A percentile compares a stretch with the other conserved stretches of the same genome.
Conservation (phyloP, 345 rosid species). For the Brassica nigra region DNA sequence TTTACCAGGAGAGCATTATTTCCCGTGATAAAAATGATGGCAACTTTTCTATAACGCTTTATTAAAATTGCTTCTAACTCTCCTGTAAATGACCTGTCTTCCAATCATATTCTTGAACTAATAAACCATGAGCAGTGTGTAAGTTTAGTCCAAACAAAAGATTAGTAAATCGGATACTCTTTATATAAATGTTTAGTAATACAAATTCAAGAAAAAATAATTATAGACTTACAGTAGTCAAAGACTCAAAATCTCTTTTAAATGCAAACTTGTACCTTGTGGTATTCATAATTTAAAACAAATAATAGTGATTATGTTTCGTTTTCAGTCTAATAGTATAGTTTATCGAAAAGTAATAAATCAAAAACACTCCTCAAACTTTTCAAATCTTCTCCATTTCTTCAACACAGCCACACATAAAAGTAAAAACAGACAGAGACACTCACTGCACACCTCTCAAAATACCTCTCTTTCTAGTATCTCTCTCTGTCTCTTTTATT, state of each 20-base stretch:
- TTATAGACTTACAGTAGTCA: conserved; percentile 1
- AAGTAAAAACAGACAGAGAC: conserved; percentile 32
- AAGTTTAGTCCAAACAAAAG: conserved; percentile 9
- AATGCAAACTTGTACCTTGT: not conserved
- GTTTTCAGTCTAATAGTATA: not conserved
- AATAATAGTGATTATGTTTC: not conserved
- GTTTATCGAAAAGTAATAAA: not conserved
- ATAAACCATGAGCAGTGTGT: conserved; percentile 1
- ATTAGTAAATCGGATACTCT: not conserved
- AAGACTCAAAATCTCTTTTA: conserved; percentile 11
- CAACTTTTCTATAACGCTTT: conserved; percentile 38
- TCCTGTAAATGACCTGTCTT: conserved; percentile 31
- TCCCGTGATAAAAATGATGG: conserved; percentile 49
- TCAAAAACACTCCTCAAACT: conserved; percentile 28
- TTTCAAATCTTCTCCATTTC: conserved; percentile 26
- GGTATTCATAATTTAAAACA: not conserved
- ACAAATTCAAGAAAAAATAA: not conserved
- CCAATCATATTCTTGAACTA: conserved; percentile 17
- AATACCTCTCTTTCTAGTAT: conserved; percentile 23
- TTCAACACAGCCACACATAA: conserved; percentile 35
- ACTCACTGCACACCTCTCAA: conserved; percentile 42
- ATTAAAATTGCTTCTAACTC: conserved; percentile 9
- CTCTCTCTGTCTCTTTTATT: not conserved
- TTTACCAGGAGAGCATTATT: conserved; percentile 15
- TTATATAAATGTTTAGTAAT: not conserved